These are phyloP conservation scores for Hamamelis virginiana DNA, from an alignment of 164 flowering plant species.

Conservation along the genomic window DNA sequence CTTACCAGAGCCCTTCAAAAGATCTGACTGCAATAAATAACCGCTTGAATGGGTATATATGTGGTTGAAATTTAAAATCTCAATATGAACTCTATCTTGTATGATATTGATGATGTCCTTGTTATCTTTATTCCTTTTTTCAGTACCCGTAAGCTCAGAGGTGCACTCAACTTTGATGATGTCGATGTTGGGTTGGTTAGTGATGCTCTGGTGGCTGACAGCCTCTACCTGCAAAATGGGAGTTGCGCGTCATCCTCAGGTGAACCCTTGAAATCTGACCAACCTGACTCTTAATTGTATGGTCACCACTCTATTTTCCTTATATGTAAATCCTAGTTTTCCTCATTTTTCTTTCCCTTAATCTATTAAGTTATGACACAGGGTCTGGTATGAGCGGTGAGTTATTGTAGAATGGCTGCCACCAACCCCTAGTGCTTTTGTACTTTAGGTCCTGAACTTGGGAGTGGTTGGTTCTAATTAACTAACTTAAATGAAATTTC, in stretches of 20 bases:
- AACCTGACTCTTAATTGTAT: constrained; percentile 39
- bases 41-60: constrained; percentile 79
- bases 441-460: neutral
- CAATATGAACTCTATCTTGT: neutral
- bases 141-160: constrained; percentile 60
- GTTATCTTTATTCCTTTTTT: neutral
- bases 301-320: neutral
- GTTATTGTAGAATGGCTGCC: constrained; percentile 40
- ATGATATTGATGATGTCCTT: neutral
- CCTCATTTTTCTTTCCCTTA: neutral
- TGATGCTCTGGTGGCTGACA: constrained; percentile 81
- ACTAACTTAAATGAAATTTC: too few species aligned
- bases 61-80: neutral
- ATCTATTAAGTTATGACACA: neutral
- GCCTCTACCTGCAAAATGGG: constrained; percentile 73
- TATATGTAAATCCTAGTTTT: constrained; percentile 21
- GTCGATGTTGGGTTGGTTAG: constrained; percentile 76
- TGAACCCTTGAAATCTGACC: constrained; percentile 54
- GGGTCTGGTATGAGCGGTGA: constrained; percentile 33
- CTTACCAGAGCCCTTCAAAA: constrained; percentile 97
- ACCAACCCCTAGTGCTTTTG: constrained; percentile 14
- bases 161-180: constrained; percentile 68
- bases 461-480: too few species aligned
- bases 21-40: constrained; percentile 85
- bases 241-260: constrained; percentile 46